phyloP scores from a whole-genome alignment of 2,329 filamentous ascomycete genomes.

The Epicoccum nigrum region DNA sequence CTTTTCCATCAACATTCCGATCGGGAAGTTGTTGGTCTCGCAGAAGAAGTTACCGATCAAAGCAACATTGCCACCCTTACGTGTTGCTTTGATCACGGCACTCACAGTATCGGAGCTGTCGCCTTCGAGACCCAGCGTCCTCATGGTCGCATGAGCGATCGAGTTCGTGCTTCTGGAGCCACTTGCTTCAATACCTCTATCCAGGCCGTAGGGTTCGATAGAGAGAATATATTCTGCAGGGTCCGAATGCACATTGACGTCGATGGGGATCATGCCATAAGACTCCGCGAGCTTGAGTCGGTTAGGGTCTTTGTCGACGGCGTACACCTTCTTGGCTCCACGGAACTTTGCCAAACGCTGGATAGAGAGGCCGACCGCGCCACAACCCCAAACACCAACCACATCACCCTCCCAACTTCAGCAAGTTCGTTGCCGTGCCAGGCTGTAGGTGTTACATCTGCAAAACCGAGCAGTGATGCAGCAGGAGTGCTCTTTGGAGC shows the following conservation, averaged over 20 bases:
- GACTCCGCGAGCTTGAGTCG: slow-evolving; percentile 4
- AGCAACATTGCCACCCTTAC: slow-evolving; percentile 13
- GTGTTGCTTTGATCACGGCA: slow-evolving; percentile 16
- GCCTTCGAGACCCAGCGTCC: slow-evolving; percentile 2
- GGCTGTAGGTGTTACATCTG: slow-evolving; percentile 9
- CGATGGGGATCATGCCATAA: slow-evolving; percentile 10
- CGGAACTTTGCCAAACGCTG: slow-evolving; percentile 39
- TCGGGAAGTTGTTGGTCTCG: slow-evolving; percentile 3
- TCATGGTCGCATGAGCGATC: slow-evolving; percentile 2
- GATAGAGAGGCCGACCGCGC: slow-evolving; percentile 38
- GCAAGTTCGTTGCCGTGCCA: slow-evolving; percentile 10
- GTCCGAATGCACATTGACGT: slow-evolving; percentile 1
- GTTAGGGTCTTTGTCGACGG: slow-evolving; percentile 30
- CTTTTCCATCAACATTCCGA: neutral
- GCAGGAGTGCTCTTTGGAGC: neutral
- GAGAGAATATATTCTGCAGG: slow-evolving; percentile 10
- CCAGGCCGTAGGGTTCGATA: slow-evolving; percentile 5
- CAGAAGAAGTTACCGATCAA: slow-evolving; percentile 17
- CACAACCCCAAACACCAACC: slow-evolving; percentile 42
- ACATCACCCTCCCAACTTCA: slow-evolving; percentile 23
- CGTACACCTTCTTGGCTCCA: slow-evolving; percentile 38
- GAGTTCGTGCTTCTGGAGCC: slow-evolving; percentile 13
- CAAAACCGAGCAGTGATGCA: neutral
- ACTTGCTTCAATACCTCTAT: slow-evolving; percentile 12
- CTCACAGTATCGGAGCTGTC: slow-evolving; percentile 14